Evolutionary conservation across 1,284 basidiomycete species (phyloP), one percentile per base, ranked within the genome.

Genomic region (Lignosus rhinocerotis): DNA sequence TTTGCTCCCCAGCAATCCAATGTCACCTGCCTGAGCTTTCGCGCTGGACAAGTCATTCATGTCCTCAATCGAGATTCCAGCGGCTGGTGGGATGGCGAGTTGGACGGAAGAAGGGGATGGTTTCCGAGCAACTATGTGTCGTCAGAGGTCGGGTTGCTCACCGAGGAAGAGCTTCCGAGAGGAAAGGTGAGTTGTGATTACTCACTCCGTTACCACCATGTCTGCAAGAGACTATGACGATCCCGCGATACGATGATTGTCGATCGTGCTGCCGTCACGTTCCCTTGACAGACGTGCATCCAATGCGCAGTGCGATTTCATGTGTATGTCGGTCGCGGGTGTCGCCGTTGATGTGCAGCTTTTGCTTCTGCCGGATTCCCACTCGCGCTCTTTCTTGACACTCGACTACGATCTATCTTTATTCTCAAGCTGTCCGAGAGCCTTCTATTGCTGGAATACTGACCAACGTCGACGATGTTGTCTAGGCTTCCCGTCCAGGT

Each of bases 1-100:
- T 96, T 93, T 68, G 73, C 79, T 34, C 90, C 92, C 9, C 83
- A 87, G 56, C 78, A 84, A 32, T 81, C 84, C 61, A 88, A 84
- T 70, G 83, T 86, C 17, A 92, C 92, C 17, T 96, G 94, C 75
- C 84, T 99, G 44, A 82, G 88, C 32, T 98, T 99, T 76, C 83
- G 83, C 32, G 88, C 91, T 0, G 96, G 96, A 1, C 92, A 98
- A 71, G 82, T 96, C 53, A 95, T 99, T 61, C 88, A 88, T 60
- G 94, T 98, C 31, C 80, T 93, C 56, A 93, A 93, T 69, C 84
- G 88, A 63, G 95, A 98, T 74, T 64, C 81, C 0, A 93, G 90
- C 61, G 97, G 96, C 0, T 99, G 97, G 97, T 98, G 96, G 96
- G 96, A 99, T 70, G 96, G 97, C 10, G 94, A 98, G 75, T 75